A percentile compares a stretch with the other conserved stretches of the same genome.
Evolutionary conservation across 2,329 filamentous ascomycete species (phyloP).

Genomic region (Colletotrichum acutatum): DNA sequence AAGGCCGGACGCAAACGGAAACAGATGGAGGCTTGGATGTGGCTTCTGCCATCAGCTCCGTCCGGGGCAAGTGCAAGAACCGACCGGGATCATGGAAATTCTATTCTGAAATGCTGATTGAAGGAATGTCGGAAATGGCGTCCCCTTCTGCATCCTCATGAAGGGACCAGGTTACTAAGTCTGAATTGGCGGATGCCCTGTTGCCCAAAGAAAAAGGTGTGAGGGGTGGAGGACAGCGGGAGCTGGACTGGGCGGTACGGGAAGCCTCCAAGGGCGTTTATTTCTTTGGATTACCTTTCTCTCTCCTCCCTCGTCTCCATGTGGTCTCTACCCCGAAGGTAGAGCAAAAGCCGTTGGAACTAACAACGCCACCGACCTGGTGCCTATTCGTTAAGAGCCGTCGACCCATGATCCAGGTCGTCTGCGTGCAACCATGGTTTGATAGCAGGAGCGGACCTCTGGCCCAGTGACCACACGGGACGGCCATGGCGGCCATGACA

Average conservation of each 20-base stretch:
- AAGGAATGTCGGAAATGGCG: neutral
- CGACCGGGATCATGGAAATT: conserved; percentile 1
- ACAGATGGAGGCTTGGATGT: conserved; percentile 20
- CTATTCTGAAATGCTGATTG: conserved; percentile 4
- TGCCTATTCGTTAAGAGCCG: conserved; percentile 9
- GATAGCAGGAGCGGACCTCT: conserved; percentile 17
- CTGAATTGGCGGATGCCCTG: neutral
- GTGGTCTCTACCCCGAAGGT: neutral
- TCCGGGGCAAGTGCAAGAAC: neutral
- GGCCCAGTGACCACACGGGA: conserved; percentile 3
- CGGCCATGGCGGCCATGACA: neutral
- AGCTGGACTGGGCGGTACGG: neutral
- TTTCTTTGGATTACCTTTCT: neutral
- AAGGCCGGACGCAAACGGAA: conserved; percentile 17
- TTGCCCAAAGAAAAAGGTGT: neutral
- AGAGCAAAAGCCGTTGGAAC: conserved; percentile 15
- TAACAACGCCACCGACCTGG: conserved; percentile 19
- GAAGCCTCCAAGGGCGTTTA: neutral
- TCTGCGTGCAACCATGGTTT: conserved; percentile 30
- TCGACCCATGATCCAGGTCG: conserved; percentile 29
- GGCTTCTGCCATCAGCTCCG: neutral
- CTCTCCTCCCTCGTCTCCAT: neutral
- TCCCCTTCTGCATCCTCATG: neutral
- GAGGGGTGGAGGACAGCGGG: neutral
- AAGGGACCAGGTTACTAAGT: neutral